Evolutionary conservation across 768 basidiomycete species (phyloP).

Genomic region (Amanita jacksonii): DNA sequence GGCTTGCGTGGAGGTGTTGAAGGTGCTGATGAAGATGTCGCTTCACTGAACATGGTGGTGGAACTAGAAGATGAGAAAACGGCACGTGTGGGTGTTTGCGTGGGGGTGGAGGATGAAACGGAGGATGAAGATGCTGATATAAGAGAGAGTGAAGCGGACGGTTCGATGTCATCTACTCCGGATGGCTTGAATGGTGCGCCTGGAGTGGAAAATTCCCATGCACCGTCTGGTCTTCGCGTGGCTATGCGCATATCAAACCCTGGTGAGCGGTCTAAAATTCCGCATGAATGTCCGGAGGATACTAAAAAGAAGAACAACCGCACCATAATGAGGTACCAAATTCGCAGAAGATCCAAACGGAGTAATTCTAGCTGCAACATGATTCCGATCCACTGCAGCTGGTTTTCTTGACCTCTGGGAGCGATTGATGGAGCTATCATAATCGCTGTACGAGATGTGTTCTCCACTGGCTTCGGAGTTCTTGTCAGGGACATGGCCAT

Average conservation of each 20-base stretch:
- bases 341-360: constrained; percentile 2
- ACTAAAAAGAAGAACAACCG: neutral
- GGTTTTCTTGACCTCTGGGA: too few species aligned
- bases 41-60: too few species aligned
- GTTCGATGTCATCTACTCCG: constrained; percentile 28
- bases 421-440: too few species aligned
- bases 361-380: constrained; percentile 3
- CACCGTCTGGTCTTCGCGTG: constrained; percentile 39
- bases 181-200: constrained; percentile 29
- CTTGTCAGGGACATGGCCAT: too few species aligned
- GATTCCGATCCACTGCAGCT: constrained; percentile 1
- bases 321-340: neutral
- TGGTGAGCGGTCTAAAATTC: constrained; percentile 34
- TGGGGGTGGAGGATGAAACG: constrained; percentile 4
- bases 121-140: constrained; percentile 3
- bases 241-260: constrained; percentile 53
- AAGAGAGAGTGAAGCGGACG: neutral
- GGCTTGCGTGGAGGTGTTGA: neutral
- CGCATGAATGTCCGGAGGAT: neutral
- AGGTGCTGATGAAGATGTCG: neutral
- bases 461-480: too few species aligned
- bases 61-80: too few species aligned
- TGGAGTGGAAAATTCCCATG: constrained; percentile 43
- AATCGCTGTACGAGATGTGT: too few species aligned
- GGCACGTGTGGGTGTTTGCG: too few species aligned